Base-by-base conservation (phyloP, 371 early-diverging fungal species). In the Rhizopus delemar region DNA sequence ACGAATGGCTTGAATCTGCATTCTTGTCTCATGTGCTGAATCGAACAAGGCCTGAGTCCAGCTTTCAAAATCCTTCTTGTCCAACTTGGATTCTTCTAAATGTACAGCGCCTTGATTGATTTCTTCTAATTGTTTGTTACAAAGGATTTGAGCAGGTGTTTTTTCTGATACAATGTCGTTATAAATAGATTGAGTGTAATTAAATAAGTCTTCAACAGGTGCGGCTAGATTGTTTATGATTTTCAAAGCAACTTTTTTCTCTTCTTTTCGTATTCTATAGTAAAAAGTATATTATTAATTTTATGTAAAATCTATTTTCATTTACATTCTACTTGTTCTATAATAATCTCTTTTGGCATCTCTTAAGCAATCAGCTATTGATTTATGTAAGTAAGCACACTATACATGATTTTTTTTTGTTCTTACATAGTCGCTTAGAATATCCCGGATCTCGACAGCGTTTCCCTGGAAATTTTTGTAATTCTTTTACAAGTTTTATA, bases 401-500 rank as follows among this genome's bases (percentile, higher is more conserved):
- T 28, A 6, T 7, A 28, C 8, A 28, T 48, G 28, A 5, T 8
- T 48, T 16, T 28, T 48, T 29, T 15, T 9, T 29, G 3, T 22
- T 28, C 12, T 29, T 48, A 48, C 48, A 16, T 9, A 48, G 48
- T 48, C 48, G 16, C 29, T 48, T 48, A 29, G 48, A 48, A 28
- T 48, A 48, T 8, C 12, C 5, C 8, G 48, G 48, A 9, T 48
- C 48, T 29, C 22, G 2, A 1, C 22, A 16, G 11, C 48, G 48
- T 48, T 28, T 48, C 6, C 16, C 48, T 28, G 48, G 48, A 48
- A 48, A 12, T 29, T 29, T 48, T 48, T 29, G 48, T 48, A 29
- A 8, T 15, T 48, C 9, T 48, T 16, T 28, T 8, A 12, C 31
- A 22, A 48, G 12, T 8, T 48, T 29, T n/a, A 4, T 29, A 48